Conservation (phyloP, 2,329 filamentous ascomycete species). For the Massarina eburnea region DNA sequence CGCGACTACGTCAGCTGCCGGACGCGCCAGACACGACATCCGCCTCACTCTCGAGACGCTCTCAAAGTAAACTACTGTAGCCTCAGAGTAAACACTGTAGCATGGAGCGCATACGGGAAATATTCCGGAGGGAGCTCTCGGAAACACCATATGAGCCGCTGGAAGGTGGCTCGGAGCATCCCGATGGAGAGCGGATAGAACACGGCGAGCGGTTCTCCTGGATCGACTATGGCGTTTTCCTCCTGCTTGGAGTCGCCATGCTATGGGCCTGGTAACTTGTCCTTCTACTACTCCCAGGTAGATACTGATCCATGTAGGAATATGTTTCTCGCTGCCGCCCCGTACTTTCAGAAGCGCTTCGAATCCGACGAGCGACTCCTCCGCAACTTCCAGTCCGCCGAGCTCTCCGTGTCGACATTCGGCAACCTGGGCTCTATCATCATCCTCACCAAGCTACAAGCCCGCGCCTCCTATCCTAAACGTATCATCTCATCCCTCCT, state of each 20-base stretch:
- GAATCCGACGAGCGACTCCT: conserved; percentile 68
- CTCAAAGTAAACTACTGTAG: too few relatives aligned
- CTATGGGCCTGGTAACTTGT: conserved; percentile 85
- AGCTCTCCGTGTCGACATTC: conserved; percentile 81
- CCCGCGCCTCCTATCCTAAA: conserved; percentile 80
- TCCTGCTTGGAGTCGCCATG: conserved; percentile 87
- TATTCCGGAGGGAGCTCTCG: conserved; percentile 32
- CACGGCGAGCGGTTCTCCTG: conserved; percentile 67
- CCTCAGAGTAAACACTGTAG: not conserved
- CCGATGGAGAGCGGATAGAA: conserved; percentile 38
- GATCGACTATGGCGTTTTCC: conserved; percentile 83
- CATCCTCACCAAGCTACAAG: conserved; percentile 77
- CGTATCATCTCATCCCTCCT: conserved; percentile 77
- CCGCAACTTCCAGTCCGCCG: conserved; percentile 84
- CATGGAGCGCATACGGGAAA: conserved; percentile 40
- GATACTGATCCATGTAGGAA: conserved; percentile 63
- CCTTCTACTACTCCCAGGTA: not conserved
- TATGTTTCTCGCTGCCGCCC: conserved; percentile 94
- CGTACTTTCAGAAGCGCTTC: conserved; percentile 89
- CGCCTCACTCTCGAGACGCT: conserved; percentile 1
- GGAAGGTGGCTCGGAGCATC: conserved; percentile 38
- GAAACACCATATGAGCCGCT: conserved; percentile 41
- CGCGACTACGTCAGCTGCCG: conserved; percentile 1
- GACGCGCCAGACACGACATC: too few relatives aligned
- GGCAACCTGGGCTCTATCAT: conserved; percentile 78